phyloP scores from a whole-genome alignment of 1,284 basidiomycete species.

The Bondarzewia mesenterica region DNA sequence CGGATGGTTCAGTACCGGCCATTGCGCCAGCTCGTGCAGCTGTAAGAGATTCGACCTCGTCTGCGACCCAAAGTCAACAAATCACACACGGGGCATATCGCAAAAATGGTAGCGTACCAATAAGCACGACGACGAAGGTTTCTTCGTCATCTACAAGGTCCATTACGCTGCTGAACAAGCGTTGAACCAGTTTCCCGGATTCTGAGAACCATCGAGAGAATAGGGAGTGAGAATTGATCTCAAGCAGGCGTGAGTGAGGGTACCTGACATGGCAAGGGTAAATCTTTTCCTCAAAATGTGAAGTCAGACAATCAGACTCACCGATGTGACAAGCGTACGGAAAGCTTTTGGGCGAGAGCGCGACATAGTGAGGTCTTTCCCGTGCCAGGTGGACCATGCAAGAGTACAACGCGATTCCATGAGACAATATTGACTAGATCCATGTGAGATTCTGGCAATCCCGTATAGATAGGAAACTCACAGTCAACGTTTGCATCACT shows the following conservation, averaged over 20 bases:
- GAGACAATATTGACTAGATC: constrained; percentile 78
- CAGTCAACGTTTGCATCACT: constrained; percentile 86
- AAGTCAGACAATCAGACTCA: constrained; percentile 25
- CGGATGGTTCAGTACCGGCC: constrained; percentile 90
- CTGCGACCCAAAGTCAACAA: constrained; percentile 29
- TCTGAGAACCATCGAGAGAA: constrained; percentile 99
- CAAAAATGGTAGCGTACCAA: constrained; percentile 47
- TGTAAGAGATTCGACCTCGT: constrained; percentile 95
- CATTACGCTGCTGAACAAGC: constrained; percentile 82
- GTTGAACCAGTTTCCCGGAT: constrained; percentile 95
- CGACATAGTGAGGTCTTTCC: constrained; percentile 96
- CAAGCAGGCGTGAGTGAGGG: constrained; percentile 78
- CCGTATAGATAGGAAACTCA: constrained; percentile 29
- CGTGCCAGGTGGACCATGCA: constrained; percentile 97
- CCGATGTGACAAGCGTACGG: constrained; percentile 83
- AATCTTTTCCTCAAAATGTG: background rate
- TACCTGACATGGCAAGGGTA: constrained; percentile 61
- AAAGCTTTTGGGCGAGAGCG: constrained; percentile 92
- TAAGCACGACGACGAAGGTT: constrained; percentile 90
- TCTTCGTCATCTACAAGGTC: constrained; percentile 87
- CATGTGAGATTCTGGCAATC: constrained; percentile 5
- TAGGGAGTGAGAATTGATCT: constrained; percentile 96
- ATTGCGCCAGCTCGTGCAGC: constrained; percentile 91
- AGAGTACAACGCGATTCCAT: constrained; percentile 90
- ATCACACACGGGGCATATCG: background rate